phyloP scores from a whole-genome alignment of 1,139 yeast genomes.

The Candida sp. region DNA sequence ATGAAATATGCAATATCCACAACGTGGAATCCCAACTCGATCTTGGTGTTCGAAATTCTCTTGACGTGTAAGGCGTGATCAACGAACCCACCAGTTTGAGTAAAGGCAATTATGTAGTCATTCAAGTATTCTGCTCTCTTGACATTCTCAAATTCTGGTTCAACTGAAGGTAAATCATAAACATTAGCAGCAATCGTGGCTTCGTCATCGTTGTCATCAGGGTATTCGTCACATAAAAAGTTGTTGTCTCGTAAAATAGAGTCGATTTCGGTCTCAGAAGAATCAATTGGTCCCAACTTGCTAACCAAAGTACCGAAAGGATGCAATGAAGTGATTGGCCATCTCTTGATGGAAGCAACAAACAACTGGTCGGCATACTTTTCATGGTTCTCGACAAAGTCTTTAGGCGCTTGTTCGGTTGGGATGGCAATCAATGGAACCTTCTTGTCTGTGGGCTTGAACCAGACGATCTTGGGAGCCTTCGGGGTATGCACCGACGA shows the following conservation, averaged over 20 bases:
- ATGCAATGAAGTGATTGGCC: constrained; percentile 99
- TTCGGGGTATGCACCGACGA: constrained; percentile 52
- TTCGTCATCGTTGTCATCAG: constrained; percentile 30
- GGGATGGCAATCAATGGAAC: constrained; percentile 98
- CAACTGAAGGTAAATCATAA: constrained; percentile 42
- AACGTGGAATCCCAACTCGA: constrained; percentile 81
- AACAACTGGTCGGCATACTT: constrained; percentile 80
- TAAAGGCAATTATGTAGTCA: constrained; percentile 70
- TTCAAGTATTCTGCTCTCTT: constrained; percentile 61
- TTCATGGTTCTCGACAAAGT: constrained; percentile 92
- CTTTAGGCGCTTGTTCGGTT: constrained; percentile 96
- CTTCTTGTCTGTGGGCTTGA: constrained; percentile 96
- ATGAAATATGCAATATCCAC: constrained; percentile 78
- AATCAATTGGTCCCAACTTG: constrained; percentile 83
- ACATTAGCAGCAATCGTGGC: constrained; percentile 15
- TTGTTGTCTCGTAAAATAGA: constrained; percentile 93
- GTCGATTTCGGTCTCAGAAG: constrained; percentile 80
- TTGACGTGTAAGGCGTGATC: constrained; percentile 86
- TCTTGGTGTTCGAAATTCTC: constrained; percentile 57
- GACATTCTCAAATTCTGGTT: constrained; percentile 35
- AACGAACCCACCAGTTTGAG: constrained; percentile 61
- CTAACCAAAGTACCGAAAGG: constrained; percentile 96
- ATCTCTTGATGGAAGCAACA: constrained; percentile 95
- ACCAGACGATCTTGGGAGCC: constrained; percentile 97
- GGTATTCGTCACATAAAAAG: constrained; percentile 86